A percentile compares a stretch with the other conserved stretches of the same genome.
phyloP scores from a whole-genome alignment of 2,329 filamentous ascomycete species.

The Colletotrichum tofieldiae region DNA sequence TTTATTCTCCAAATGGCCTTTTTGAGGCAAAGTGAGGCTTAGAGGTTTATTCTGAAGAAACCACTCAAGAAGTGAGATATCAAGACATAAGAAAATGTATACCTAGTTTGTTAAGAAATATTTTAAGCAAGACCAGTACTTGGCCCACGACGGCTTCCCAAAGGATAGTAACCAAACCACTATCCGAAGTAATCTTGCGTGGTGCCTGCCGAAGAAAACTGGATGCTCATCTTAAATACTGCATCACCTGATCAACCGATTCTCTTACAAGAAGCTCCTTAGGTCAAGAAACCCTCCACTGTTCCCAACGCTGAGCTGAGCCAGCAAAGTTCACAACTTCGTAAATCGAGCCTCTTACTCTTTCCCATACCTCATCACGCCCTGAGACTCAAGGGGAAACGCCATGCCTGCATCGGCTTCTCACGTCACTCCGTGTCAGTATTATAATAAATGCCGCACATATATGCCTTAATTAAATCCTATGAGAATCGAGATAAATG shows the following conservation, averaged over 20 bases:
- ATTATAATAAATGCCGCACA: background rate
- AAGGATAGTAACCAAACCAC: background rate
- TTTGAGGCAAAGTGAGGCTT: too few relatives aligned
- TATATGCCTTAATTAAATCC: background rate
- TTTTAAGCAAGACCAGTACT: too few relatives aligned
- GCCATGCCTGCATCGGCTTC: background rate
- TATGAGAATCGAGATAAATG: slow-evolving; percentile 20
- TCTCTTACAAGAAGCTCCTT: background rate
- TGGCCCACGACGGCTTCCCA: background rate
- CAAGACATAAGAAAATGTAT: too few relatives aligned
- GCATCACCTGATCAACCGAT: background rate
- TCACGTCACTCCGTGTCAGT: slow-evolving; percentile 21
- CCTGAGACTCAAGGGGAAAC: background rate
- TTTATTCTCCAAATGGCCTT: background rate
- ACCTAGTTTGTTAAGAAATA: too few relatives aligned
- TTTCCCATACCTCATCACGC: background rate
- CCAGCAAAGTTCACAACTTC: background rate
- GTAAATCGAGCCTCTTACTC: background rate
- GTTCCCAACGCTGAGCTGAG: background rate
- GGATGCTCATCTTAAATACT: background rate
- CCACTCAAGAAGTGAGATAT: too few relatives aligned
- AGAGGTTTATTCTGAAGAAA: too few relatives aligned
- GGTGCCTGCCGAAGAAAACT: background rate
- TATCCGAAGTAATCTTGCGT: background rate
- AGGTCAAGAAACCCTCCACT: background rate